Base-by-base conservation (phyloP, 2,329 filamentous ascomycete genomes). In the Botryotinia narcissicola region DNA sequence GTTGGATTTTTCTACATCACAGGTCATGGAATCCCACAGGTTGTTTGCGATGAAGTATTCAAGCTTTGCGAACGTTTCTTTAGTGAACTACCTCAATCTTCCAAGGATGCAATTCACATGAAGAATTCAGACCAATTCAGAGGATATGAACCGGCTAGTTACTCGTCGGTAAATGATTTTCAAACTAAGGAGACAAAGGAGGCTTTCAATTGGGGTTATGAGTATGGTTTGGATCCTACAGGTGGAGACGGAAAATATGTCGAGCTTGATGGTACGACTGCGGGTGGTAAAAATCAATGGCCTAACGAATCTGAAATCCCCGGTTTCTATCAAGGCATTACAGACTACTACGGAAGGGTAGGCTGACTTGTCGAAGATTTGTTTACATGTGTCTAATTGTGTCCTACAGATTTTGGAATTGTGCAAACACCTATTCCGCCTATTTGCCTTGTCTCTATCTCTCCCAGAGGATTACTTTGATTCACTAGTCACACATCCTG, bases 141-240 rank as follows among this genome's bases (percentile, higher is more conserved):
- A 66, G 86, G 86, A 32, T 88, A 87, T 75, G 86, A 88, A 76
- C 80, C 84, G 61, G 79, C 87, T 3, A 81, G 83, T 9, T 83
- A 82, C 3, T 85, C 87, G 74, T 83, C 82, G 3, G 79, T 86
- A 16, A 84, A 87, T 75, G 80, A 82, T 20, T 83, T 81, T 22
- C 81, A 82, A 7, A 80, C 82, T 42, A 85, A 85, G 7, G 86
- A 86, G 74, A 81, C 86, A 44, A 87, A 87, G 76, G 85, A 85
- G 75, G 81, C 77, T 4, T 80, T 80, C 72, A 80, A 80, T 74
- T 80, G 78, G 78, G 79, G 78, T 8, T 81, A 81, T 73, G 79
- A 81, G 64, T 74, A 76, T 37, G 79, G 78, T 18, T 66, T 80
- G 18, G 79, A 81, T 72, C 77, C 78, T 20, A 78, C 75, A 7